A percentile compares a stretch with the other conserved stretches of the same genome.
Conservation (phyloP, 257 asterid genomes). For the Nicotiana noctiflora region DNA sequence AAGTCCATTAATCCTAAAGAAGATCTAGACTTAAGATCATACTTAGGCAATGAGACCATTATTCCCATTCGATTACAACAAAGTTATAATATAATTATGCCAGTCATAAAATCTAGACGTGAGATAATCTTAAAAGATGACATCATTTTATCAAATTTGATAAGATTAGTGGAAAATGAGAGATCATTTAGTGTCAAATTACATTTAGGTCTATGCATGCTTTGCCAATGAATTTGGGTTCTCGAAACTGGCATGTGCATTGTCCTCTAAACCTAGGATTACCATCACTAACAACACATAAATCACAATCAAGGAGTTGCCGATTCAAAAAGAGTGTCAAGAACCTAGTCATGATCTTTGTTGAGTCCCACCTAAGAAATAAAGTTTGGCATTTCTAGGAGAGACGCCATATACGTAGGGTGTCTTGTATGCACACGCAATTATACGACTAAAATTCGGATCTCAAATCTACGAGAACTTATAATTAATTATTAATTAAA, state of each 20-base stretch:
- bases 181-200: no score
- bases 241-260: not conserved
- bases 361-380: no score
- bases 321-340: not conserved
- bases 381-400: no score
- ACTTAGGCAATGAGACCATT: not conserved
- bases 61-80: not conserved
- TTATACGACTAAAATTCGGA: no score
- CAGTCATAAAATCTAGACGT: not conserved
- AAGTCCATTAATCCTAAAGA: not conserved
- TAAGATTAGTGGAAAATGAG: not conserved
- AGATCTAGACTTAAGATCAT: not conserved
- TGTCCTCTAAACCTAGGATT: constrained; percentile 5
- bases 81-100: not conserved
- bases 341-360: not conserved
- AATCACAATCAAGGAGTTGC: not conserved
- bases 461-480: no score
- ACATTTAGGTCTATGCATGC: not conserved
- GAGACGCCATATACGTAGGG: no score
- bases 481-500: no score
- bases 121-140: not conserved
- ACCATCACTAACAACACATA: not conserved
- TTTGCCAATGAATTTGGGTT: not conserved
- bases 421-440: no score
- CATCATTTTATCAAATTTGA: not conserved